Conservation (phyloP, 768 basidiomycete species). For the Termitomyces sp. region DNA sequence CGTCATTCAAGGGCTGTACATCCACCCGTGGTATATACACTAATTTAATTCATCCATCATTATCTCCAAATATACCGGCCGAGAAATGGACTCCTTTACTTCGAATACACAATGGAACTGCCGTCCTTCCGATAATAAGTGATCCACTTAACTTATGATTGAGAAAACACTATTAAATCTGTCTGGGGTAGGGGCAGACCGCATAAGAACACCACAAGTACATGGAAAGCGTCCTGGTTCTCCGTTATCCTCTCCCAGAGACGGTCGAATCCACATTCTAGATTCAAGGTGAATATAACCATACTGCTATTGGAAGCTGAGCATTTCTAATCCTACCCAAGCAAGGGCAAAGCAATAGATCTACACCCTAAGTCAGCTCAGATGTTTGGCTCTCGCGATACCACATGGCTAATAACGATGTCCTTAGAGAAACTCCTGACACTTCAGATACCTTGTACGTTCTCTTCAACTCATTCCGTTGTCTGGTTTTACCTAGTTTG, state of each 20-base stretch:
- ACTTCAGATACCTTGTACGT: not conserved
- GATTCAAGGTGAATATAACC: not conserved
- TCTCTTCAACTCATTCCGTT: no score
- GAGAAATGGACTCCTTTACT: not conserved
- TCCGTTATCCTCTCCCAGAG: not conserved
- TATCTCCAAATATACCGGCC: not conserved
- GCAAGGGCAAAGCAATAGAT: not conserved
- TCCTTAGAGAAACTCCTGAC: not conserved
- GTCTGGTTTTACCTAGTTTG: not conserved
- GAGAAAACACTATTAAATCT: not conserved
- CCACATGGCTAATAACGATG: not conserved
- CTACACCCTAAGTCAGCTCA: not conserved
- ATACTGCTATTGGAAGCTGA: not conserved
- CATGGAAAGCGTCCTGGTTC: not conserved
- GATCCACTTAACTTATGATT: not conserved
- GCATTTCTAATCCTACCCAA: not conserved
- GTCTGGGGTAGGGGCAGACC: not conserved
- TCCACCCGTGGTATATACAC: not conserved
- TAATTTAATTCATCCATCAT: not conserved
- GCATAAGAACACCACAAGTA: not conserved
- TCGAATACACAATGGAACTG: not conserved
- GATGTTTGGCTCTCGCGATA: not conserved
- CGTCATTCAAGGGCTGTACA: not conserved
- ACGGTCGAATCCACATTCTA: not conserved
- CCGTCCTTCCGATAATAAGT: not conserved